Conservation (phyloP, 805 yeast genomes). For the Tetrapisispora iriomotensis region DNA sequence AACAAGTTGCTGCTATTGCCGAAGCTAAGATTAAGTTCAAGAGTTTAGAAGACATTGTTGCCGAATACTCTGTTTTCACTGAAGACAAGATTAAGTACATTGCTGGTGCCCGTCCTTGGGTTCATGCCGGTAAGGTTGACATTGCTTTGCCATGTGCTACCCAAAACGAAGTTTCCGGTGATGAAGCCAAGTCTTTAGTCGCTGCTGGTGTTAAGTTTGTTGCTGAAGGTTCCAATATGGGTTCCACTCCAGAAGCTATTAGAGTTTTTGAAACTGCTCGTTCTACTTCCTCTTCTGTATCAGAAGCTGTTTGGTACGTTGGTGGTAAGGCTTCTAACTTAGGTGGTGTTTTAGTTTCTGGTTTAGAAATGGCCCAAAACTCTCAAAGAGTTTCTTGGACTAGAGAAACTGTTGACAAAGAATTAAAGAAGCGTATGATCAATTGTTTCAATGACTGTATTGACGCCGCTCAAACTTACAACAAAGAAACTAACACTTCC, state of each 20-base stretch:
- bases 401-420: conserved; percentile 81
- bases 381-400: conserved; percentile 90
- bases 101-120: conserved; percentile 95
- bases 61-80: conserved; percentile 48
- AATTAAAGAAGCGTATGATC: conserved; percentile 87
- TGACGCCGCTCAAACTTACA: conserved; percentile 72
- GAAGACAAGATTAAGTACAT: conserved; percentile 61
- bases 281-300: conserved; percentile 32
- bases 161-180: conserved; percentile 95
- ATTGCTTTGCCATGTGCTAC: conserved; percentile 97
- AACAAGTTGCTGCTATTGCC: conserved; percentile 64
- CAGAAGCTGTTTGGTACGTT: conserved; percentile 82
- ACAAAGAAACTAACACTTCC: conserved; percentile 46
- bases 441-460: conserved; percentile 89
- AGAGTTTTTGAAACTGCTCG: conserved; percentile 85
- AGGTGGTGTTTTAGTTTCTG: conserved; percentile 99
- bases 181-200: conserved; percentile 89
- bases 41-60: conserved; percentile 59
- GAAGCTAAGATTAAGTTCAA: conserved; percentile 74
- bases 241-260: conserved; percentile 95
- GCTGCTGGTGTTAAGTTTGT: conserved; percentile 86
- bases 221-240: conserved; percentile 99
- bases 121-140: conserved; percentile 81
- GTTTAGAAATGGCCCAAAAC: conserved; percentile 99
- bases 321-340: conserved; percentile 99